A percentile compares a stretch with the other conserved stretches of the same genome.
phyloP scores from a whole-genome alignment of 2,329 filamentous ascomycete species.

The Ascochyta lentis region DNA sequence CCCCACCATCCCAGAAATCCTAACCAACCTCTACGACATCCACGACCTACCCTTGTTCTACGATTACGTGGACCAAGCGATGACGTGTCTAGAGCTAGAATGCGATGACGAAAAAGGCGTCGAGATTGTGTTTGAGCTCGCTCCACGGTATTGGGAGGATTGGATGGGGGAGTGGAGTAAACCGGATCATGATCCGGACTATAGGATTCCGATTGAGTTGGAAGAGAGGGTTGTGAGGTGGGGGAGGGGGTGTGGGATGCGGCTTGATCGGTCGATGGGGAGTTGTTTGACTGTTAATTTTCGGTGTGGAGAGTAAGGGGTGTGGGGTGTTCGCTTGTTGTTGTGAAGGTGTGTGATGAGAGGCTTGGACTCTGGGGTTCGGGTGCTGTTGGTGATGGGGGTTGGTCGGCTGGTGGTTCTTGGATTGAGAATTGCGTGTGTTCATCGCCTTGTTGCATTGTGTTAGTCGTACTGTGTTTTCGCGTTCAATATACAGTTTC shows the following conservation, averaged over 20 bases:
- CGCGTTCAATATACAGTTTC: too few relatives aligned
- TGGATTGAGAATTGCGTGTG: too few relatives aligned
- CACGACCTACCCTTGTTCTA: background rate
- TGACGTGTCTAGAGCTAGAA: conserved; percentile 3
- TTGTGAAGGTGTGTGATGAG: too few relatives aligned
- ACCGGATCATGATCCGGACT: background rate
- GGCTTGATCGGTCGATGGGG: background rate
- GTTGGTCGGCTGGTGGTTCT: too few relatives aligned
- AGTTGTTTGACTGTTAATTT: conserved; percentile 14
- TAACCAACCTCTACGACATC: conserved; percentile 5
- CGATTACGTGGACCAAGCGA: background rate
- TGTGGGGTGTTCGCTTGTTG: too few relatives aligned
- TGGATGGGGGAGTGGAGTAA: conserved; percentile 15
- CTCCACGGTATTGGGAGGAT: background rate
- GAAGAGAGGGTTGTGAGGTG: conserved; percentile 3
- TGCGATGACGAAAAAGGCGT: background rate
- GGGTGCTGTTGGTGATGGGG: too few relatives aligned
- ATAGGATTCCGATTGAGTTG: conserved; percentile 9
- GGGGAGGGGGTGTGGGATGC: conserved; percentile 9
- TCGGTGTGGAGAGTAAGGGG: background rate
- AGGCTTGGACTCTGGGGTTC: too few relatives aligned
- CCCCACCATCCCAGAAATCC: background rate
- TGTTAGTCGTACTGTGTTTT: too few relatives aligned
- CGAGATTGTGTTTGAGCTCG: conserved; percentile 7
- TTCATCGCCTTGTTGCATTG: too few relatives aligned